These are phyloP conservation scores for Astragalus glycyphyllos DNA, from an alignment of 306 rosid species.

Conservation along the genomic window DNA sequence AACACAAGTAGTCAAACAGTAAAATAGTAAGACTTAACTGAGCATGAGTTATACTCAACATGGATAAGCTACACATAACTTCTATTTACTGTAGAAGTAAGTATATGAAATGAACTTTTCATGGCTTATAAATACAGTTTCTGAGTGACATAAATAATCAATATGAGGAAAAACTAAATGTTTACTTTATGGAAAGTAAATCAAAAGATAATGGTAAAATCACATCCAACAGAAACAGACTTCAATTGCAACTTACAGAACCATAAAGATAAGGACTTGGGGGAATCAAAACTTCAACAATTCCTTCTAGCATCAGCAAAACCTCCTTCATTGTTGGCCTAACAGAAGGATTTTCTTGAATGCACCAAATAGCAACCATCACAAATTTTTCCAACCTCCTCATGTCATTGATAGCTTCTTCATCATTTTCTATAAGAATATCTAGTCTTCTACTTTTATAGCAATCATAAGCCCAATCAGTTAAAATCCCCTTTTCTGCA, in stretches of 20 bases:
- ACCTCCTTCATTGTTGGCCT: constrained; percentile 46
- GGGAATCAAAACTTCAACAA: constrained; percentile 26
- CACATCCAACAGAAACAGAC: background rate
- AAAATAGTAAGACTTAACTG: no score
- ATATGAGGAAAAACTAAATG: background rate
- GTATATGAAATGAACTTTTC: no score
- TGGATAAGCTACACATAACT: no score
- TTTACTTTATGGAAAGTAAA: background rate
- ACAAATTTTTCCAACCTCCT: constrained; percentile 34
- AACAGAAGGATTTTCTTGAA: constrained; percentile 43
- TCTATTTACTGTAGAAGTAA: no score
- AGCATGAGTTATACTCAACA: no score
- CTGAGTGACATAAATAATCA: no score
- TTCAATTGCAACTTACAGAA: constrained; percentile 23
- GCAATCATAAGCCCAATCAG: constrained; percentile 41
- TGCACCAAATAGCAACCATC: constrained; percentile 43
- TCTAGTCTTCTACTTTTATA: constrained; percentile 9
- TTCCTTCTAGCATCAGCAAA: constrained; percentile 44
- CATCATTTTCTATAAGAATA: constrained; percentile 10
- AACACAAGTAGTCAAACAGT: no score
- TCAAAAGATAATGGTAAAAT: no score
- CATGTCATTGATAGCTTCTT: constrained; percentile 8
- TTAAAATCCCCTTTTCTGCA: constrained; percentile 31
- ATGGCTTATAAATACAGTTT: no score
- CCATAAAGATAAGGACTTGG: constrained; percentile 40